Base-by-base conservation (phyloP, 2,329 filamentous ascomycete species). In the Microsporum canis region DNA sequence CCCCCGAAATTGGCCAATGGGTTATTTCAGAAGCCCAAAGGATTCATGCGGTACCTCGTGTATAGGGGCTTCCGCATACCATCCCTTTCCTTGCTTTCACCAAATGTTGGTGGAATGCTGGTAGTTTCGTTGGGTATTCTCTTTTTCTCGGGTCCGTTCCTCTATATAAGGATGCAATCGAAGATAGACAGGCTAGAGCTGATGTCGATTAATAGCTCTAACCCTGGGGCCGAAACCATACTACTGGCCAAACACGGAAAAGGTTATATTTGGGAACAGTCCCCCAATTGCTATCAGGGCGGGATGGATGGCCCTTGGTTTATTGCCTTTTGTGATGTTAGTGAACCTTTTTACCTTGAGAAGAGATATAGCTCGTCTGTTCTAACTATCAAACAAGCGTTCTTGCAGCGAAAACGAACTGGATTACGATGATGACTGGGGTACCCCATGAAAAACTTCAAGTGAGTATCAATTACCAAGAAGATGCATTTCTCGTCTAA, bases 391-490 rank as follows among this genome's bases (percentile, higher is more conserved):
- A 47, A 47, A 47, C 8, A 17, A 47, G 43, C 5, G 43, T 17
- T 10, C 43, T 47, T 29, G 43, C 43, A 67, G 76, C 79, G 1
- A 84, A 83, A 64, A 72, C 78, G 60, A 79, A 84, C 61, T 79
- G 80, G 0, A 47, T 47, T 29, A 27, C 43, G 23, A 68, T 73
- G 0, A 43, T 82, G 5, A 84, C 82, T 0, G 82, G 81, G 1
- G 73, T 83, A 14, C 78, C 80, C 0, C 80, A 83, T 58, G 82
- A 84, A 65, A 79, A 78, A 60, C 73, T 84, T 3, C 66, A 68
- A 38, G 56, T 58, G 8, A 17, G 17, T 58, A 7, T 33, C n/a
- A 3, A 29, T 27, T 23, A 4, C 39, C 3, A 41, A 41, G 39
- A 3, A 41, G 14, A 41, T 41, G 14, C 39, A n/a, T 23, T 23